Base-by-base conservation (phyloP, 139 green algal species). In the Chlamydomonas incerta region DNA sequence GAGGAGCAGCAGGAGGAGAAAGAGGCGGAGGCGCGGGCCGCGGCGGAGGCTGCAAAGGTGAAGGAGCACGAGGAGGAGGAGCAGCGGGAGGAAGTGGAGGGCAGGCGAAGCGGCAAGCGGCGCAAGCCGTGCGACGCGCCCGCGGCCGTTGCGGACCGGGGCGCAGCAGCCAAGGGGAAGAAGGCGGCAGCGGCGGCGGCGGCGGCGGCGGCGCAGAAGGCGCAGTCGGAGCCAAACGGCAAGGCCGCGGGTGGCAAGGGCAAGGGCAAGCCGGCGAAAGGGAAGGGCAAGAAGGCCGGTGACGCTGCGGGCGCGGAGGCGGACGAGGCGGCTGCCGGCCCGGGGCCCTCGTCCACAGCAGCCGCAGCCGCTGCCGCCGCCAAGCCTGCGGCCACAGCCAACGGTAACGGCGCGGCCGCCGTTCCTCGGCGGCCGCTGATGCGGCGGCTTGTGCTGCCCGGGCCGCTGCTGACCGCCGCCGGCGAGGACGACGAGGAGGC, bases 31-130 rank as follows among this genome's bases (percentile, higher is more conserved):
- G n/a, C 15, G 57, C 20, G 58, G 47, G 31, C 60, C 9, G 10
- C 63, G 28, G n/a, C 3, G 15, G 33, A 69, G 37, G 71, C 28
- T 23, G 70, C 34, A 6, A 47, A 74, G 33, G 60, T 52, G 76
- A 21, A 55, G 46, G 63, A 29, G 18, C 33, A n/a, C 24, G 76
- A 23, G 41, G 26, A 41, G 31, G 9, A 52, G 21, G 52, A 24
- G 10, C 72, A 46, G 31, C 21, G 9, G 24, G 24, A 66, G 74
- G 28, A 24, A 2, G 37, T 71, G 52, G 37, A 57, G 52, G 63
- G 17, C 13, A 10, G 35, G 58, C 75, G 35, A 2, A 20, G 60
- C 28, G 63, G 75, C 62, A 83, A 83, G 62, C 60, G 86, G 80
- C 74, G 35, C 20, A 87, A 55, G 71, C 21, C 0, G 65, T 47